Percentiles rank a stretch among this genome's conserved stretches.
Conservation (phyloP, 2,329 filamentous ascomycete genomes). For the Blumeriella jaapii region DNA sequence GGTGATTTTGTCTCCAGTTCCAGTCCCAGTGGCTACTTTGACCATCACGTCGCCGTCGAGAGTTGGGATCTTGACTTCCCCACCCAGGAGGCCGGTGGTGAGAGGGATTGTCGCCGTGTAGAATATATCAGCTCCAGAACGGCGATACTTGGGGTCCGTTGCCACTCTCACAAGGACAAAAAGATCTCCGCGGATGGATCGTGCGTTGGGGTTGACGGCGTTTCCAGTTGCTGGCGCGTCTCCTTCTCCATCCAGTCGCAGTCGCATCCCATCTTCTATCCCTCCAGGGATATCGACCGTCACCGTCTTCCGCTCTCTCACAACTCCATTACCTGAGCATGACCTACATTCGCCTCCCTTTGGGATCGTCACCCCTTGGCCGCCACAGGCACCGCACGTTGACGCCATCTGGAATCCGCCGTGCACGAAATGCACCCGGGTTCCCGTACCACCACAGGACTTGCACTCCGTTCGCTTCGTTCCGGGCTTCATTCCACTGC, state of each 20-base stretch:
- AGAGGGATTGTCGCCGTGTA: slow-evolving; percentile 87
- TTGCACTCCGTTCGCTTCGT: slow-evolving; percentile 63
- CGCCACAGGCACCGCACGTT: slow-evolving; percentile 72
- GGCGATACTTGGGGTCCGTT: slow-evolving; percentile 81
- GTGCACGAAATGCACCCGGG: slow-evolving; percentile 76
- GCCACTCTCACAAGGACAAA: slow-evolving; percentile 85
- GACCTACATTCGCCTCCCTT: slow-evolving; percentile 68
- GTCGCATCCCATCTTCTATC: slow-evolving; percentile 91
- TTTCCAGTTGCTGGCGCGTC: slow-evolving; percentile 73
- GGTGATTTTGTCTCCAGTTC: slow-evolving; percentile 84
- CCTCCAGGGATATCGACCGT: slow-evolving; percentile 87
- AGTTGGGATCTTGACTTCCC: slow-evolving; percentile 81
- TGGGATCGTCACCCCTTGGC: slow-evolving; percentile 65
- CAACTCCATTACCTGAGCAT: slow-evolving; percentile 74
- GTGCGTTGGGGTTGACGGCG: slow-evolving; percentile 47
- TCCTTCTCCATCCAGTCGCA: slow-evolving; percentile 75
- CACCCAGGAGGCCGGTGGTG: slow-evolving; percentile 85
- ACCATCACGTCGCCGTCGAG: slow-evolving; percentile 84
- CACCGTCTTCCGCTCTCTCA: slow-evolving; percentile 72
- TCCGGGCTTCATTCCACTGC: slow-evolving; percentile 75
- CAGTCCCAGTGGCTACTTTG: slow-evolving; percentile 82
- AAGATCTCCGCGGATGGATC: slow-evolving; percentile 70
- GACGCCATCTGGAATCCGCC: slow-evolving; percentile 94
- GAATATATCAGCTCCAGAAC: slow-evolving; percentile 78
- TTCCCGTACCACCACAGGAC: slow-evolving; percentile 76